Base-by-base conservation (phyloP, 768 basidiomycete genomes). In the Boletus sp. region DNA sequence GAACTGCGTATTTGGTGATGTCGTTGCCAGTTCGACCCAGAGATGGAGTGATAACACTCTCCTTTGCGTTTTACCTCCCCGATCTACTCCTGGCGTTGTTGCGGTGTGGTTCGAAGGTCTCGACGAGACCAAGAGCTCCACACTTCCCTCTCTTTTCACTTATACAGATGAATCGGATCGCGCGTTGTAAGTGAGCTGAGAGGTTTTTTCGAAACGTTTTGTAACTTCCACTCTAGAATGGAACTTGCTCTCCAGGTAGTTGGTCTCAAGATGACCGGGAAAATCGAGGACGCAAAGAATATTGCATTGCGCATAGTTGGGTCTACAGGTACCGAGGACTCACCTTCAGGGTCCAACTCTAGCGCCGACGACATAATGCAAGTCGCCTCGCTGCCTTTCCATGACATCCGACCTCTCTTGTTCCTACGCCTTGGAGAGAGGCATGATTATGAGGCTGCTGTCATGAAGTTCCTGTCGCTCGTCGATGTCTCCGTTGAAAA, bases 251-350 rank as follows among this genome's bases (percentile, higher is more conserved):
- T 98, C 4, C 94, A 96, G 67, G 93, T 96, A 14, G 94, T 98
- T 17, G 95, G 95, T 0, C 76, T 97, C 60, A 94, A 96, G 77
- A 95, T 97, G 92, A 96, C 94, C 0, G 94, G 94, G 47, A 90
- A 94, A 67, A 86, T 96, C 30, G 93, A 95, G 64, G 92, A 94
- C 52, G 94, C 94, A 3, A 89, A 91, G 72, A 90, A 93, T 56
- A 90, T 97, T 37, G 94, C 94, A 14, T 86, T 94, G 83, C 83
- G 94, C 32, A 97, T 97, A 61, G 91, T 97, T 32, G 89, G 90
- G 39, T 87, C 79, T 53, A 77, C 85, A n/a, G 83, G 81, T 28
- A 73, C 75, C 32, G 84, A 87, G 51, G 74, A 75, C 50, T 73
- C 80, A 3, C 73, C 78, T 15, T 67, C 60, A 0, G 53, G 50